Evolutionary conservation across 2,329 filamentous ascomycete genomes (phyloP).

Genomic region (Lachnellula willkommii): DNA sequence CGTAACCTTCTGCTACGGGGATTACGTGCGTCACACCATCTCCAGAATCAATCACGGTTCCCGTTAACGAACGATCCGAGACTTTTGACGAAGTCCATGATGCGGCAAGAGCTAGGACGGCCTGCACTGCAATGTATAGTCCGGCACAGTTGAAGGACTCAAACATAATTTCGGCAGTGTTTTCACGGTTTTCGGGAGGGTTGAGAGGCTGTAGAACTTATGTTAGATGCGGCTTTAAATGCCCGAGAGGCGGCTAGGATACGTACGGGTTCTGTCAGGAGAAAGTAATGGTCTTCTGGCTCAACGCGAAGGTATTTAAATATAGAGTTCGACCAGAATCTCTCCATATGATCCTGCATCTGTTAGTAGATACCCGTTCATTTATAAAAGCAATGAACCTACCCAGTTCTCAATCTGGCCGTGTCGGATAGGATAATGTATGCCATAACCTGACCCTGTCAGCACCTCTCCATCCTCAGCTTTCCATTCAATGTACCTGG

Average conservation of each 20-base stretch:
- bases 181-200: conserved; percentile 96
- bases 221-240: conserved; percentile 1
- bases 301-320: conserved; percentile 99
- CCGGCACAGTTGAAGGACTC: conserved; percentile 99
- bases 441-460: conserved; percentile 66
- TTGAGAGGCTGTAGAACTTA: conserved; percentile 68
- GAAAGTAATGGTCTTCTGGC: conserved; percentile 97
- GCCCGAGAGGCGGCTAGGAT: not conserved
- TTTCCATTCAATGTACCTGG: conserved; percentile 53
- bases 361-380: conserved; percentile 12
- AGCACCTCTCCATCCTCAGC: conserved; percentile 3
- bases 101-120: conserved; percentile 89
- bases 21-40: conserved; percentile 99
- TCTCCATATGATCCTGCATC: conserved; percentile 89
- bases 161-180: conserved; percentile 99
- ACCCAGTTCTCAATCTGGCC: conserved; percentile 99
- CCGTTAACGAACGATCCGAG: conserved; percentile 89
- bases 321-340: conserved; percentile 99
- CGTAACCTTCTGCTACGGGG: conserved; percentile 95
- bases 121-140: conserved; percentile 97
- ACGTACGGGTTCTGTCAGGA: conserved; percentile 89
- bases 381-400: conserved; percentile 28
- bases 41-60: conserved; percentile 97
- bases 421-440: conserved; percentile 96
- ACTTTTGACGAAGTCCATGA: conserved; percentile 99